A percentile compares a stretch with the other conserved stretches of the same genome.
These are phyloP conservation scores for Podospora anserina DNA, from an alignment of 495 filamentous ascomycete species.

Conservation along the genomic window DNA sequence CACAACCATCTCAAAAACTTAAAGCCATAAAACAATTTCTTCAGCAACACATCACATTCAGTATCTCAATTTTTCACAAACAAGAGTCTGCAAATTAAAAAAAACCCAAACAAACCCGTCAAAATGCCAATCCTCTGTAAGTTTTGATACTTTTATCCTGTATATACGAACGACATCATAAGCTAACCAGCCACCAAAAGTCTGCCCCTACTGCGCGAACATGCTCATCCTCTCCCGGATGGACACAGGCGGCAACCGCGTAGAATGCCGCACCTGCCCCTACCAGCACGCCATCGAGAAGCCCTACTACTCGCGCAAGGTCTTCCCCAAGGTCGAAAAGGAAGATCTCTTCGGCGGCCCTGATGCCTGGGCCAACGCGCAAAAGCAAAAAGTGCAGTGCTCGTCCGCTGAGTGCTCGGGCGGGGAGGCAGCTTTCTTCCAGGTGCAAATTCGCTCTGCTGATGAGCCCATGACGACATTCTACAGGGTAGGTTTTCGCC, in stretches of 20 bases:
- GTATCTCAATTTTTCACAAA: background rate
- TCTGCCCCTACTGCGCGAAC: constrained; percentile 93
- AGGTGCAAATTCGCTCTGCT: constrained; percentile 95
- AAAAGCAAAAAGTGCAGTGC: constrained; percentile 75
- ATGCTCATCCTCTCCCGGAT: constrained; percentile 64
- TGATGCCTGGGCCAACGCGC: constrained; percentile 84
- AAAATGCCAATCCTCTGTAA: constrained; percentile 68
- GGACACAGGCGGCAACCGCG: constrained; percentile 53
- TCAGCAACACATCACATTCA: background rate
- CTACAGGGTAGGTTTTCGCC: constrained; percentile 64
- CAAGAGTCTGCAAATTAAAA: background rate
- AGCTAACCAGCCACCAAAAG: constrained; percentile 41
- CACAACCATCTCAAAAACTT: constrained; percentile 8
- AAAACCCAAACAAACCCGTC: background rate
- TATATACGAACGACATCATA: constrained; percentile 7
- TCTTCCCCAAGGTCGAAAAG: constrained; percentile 73
- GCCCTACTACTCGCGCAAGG: constrained; percentile 71
- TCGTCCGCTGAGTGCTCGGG: constrained; percentile 70
- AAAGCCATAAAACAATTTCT: background rate
- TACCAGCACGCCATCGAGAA: constrained; percentile 75
- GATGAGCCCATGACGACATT: constrained; percentile 99
- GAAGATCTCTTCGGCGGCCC: constrained; percentile 90
- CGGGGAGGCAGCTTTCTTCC: constrained; percentile 82
- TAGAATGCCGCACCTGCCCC: constrained; percentile 92
- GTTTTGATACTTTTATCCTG: constrained; percentile 10